Evolutionary conservation across 768 basidiomycete genomes (phyloP), one percentile per base, ranked within the genome.

Genomic region (Rhodocollybia butyracea): DNA sequence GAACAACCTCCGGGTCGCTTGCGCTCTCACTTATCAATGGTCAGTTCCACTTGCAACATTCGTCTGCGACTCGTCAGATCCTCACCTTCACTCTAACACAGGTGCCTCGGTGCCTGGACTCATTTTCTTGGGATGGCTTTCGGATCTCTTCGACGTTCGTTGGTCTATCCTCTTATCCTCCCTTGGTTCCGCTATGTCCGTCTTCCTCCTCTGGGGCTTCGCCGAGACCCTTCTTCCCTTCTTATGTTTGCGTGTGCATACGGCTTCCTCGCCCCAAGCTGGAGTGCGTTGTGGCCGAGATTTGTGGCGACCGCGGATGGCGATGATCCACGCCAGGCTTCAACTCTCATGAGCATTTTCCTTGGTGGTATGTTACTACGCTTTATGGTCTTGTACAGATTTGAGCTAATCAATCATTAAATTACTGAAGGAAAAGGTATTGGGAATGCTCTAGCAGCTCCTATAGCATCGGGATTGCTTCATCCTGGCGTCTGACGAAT

Each of bases 211-310:
- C 6, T 58, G 51, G 57, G 52, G 52, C n/a, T 50, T 58, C n/a
- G 45, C 48, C 24, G 17, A 32, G 7, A 31, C 12, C 17, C 38
- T n/a, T 58, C 13, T 32, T 52, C 57, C 5, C 46, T 58, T 11
- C 30, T 58, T 7, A 52, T 43, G 10, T 58, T 58, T 15, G 17
- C 52, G 8, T 54, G 43, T 41, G 24, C 54, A 11, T 58, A 54
- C 32, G 57, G 57, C n/a, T 57, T 57, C 34, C 34, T 57, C 5
- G 57, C 57, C 5, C 51, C 41, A n/a, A 57, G 57, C 24, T 57
- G 57, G 57, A 45, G 46, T 19, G 57, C 57, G 17, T n/a, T 57
- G 32, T 57, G 57, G 57, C 57, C 57, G 15, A 34, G 57, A 46
- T 57, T 57, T 29, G 57, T 54, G 15, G 32, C 51, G 4, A 39